Evolutionary conservation across 2,329 filamentous ascomycete species (phyloP), one percentile per base, ranked within the genome.

Genomic region (Aureobasidium sp.): DNA sequence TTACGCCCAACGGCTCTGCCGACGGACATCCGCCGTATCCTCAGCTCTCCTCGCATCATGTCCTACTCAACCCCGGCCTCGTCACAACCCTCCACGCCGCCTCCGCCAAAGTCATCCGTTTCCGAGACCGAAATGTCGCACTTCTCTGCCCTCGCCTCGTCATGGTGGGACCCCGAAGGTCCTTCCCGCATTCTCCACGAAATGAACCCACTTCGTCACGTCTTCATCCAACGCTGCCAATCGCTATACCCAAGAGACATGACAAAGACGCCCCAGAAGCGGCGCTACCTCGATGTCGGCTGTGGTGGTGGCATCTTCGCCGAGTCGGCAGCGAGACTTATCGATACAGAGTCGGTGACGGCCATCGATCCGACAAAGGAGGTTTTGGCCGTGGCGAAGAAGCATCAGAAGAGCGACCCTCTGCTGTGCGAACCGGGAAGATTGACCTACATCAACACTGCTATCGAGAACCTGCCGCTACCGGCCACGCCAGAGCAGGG

Each of bases 231-330:
- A 24, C 77, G 79, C 65, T 97, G 93, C 72, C 83, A 87, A 50
- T 29, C 39, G 60, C 61, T 63, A 60, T 63, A 50, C 58, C 61
- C 63, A 66, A 35, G 24, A 29, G 42, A 58, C 9, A 17, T 40
- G 31, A 45, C 33, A 49, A 19, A 37, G 29, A 29, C n/a, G n/a
- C 39, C 45, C 9, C 61, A 70, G 9, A 79, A 79, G 19, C 78
- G 91, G 4, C 81, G 81, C 37, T 96, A 91, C 74, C 87, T 99
- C 59, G 94, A 99, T 74, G 84, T 99, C 63, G 94, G 94, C 67
- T 97, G 94, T 75, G 94, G 94, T 64, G 94, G 93, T 24, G 94
- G 94, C 64, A 97, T 97, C 73, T 97, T 97, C 73, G 91, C 93
- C 62, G 94, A 97, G 75, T 89, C 85, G 19, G 89, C 90, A 0